Evolutionary conservation across 208 protist species (phyloP).

Genomic region (Blastocrithidia nonstop): DNA sequence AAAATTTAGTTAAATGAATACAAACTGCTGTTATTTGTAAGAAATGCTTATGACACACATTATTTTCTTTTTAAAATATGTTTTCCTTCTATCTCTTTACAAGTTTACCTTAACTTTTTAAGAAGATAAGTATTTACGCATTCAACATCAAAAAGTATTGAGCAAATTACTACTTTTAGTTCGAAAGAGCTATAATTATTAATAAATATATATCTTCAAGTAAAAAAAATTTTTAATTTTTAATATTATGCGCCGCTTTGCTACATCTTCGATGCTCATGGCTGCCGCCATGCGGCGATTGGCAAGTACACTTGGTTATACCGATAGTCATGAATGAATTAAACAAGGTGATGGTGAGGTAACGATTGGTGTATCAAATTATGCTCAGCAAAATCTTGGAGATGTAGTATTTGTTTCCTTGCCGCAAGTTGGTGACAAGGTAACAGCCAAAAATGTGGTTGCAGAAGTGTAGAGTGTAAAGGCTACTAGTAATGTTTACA

Average conservation of each 20-base stretch:
- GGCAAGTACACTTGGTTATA: constrained; percentile 78
- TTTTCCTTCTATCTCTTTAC: not conserved
- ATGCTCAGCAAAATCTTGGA: constrained; percentile 83
- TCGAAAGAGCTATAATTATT: not conserved
- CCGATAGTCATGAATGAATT: constrained; percentile 86
- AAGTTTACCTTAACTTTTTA: not conserved
- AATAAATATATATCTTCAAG: not conserved
- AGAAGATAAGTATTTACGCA: not conserved
- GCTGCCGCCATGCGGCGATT: constrained; percentile 19
- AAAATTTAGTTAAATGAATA: too few species aligned
- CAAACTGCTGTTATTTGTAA: too few species aligned
- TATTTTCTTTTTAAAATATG: not conserved
- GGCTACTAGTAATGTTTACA: constrained; percentile 84
- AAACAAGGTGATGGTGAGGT: constrained; percentile 27
- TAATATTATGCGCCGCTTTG: constrained; percentile 30
- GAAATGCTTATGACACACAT: too few species aligned
- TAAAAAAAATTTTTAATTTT: constrained; percentile 3
- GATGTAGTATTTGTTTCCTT: constrained; percentile 86
- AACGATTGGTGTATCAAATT: constrained; percentile 73
- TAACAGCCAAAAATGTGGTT: constrained; percentile 48
- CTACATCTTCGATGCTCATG: constrained; percentile 11
- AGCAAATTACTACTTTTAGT: constrained; percentile 1
- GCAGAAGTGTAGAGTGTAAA: constrained; percentile 89
- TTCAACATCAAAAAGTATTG: constrained; percentile 7
- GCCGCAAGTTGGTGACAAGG: constrained; percentile 69